Evolutionary conservation across 2,329 filamentous ascomycete species (phyloP), one percentile per base, ranked within the genome.

Genomic region (Lachnellula cervina): DNA sequence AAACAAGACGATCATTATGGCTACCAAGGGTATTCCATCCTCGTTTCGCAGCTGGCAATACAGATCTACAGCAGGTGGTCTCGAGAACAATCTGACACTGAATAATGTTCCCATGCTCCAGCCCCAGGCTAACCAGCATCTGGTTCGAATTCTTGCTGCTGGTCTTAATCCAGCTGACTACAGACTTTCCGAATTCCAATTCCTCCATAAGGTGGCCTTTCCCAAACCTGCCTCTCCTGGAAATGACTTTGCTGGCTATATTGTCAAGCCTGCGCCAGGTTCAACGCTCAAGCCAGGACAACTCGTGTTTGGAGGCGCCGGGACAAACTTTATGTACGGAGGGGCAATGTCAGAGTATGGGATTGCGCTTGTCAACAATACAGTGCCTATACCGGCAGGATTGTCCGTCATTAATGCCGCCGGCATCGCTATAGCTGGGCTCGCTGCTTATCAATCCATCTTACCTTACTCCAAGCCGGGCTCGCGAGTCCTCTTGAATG

Each of bases 81-180:
- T 58, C 37, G 44, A 53, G 32, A 56, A 53, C 8, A 62, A 56
- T 38, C 44, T 59, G 13, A 52, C 51, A 5, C 47, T 62, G 46
- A 59, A 59, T 32, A n/a, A 28, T 28, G 38, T 46, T 14, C 44
- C 53, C 7, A 14, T 54, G 32, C 51, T 46, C 17, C 37, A 47
- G 16, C 50, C 53, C 17, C 19, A 52, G n/a, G 21, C 50, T 4
- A 42, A 51, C 35, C 55, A 62, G 47, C 51, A 58, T 28, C 47
- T 60, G 16, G 51, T 62, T 21, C 35, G 79, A 59, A 78, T 87
- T 7, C 69, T 79, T 55, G 72, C 75, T 55, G 74, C 76, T 25
- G 71, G 77, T 25, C 66, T 87, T 60, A 88, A 88, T 66, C 83
- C 83, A 0, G 79, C 79, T 40, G 85, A 88, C 73, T 80, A 83